Evolutionary conservation across 129 eudicot genomes (phyloP).

Genomic region (Smallanthus sonchifolius): DNA sequence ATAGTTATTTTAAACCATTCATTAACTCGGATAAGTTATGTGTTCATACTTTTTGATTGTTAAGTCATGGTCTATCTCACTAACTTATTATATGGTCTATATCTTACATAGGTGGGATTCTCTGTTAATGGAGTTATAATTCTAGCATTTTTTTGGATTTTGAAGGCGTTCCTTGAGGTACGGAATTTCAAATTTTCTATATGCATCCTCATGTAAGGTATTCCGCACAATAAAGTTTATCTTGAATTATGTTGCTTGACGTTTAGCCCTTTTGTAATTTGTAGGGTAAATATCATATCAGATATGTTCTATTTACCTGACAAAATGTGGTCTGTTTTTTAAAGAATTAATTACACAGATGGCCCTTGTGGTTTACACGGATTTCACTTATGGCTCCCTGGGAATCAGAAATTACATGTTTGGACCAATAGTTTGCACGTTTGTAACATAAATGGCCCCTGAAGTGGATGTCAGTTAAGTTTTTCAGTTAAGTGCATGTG

Average conservation of each 20-base stretch:
- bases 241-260: background rate
- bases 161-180: conserved; percentile 93
- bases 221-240: too few relatives aligned
- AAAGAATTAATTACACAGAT: too few relatives aligned
- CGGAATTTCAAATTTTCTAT: conserved; percentile 6
- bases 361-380: too few relatives aligned
- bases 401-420: too few relatives aligned
- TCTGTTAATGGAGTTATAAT: conserved; percentile 85
- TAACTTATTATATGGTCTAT: background rate
- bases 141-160: conserved; percentile 82
- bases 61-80: background rate
- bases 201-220: background rate
- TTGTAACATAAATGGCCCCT: too few relatives aligned
- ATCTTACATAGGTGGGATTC: conserved; percentile 68
- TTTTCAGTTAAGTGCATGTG: too few relatives aligned
- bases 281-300: background rate
- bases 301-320: background rate
- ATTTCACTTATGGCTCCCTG: too few relatives aligned
- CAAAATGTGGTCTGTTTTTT: background rate
- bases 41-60: conserved; percentile 1
- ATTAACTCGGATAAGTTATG: background rate
- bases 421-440: too few relatives aligned
- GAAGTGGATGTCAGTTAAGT: too few relatives aligned
- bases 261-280: background rate
- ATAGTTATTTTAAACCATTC: background rate